Conservation (phyloP, 306 rosid species). For the Lithocarpus polystachyus region DNA sequence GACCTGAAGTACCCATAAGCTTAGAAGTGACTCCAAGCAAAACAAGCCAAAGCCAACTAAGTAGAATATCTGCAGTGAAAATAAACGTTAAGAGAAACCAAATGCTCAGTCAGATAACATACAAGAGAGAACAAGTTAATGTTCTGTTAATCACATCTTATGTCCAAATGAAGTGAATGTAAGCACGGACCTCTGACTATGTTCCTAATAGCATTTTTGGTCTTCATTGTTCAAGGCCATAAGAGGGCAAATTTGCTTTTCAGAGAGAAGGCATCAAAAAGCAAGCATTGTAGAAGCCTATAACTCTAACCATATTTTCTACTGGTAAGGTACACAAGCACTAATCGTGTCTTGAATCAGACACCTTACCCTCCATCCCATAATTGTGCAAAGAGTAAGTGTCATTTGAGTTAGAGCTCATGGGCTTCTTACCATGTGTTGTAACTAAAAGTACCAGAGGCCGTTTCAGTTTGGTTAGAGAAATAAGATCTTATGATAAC, state of each 20-base stretch:
- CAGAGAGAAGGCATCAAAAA: neutral
- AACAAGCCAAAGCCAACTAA: conserved; percentile 84
- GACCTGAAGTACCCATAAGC: conserved; percentile 13
- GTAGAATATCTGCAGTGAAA: conserved; percentile 74
- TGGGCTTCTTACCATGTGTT: too few species aligned
- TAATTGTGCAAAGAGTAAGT: too few species aligned
- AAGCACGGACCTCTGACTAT: neutral
- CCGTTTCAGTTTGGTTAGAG: too few species aligned
- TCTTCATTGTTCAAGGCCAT: neutral
- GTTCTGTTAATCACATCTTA: neutral
- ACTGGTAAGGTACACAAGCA: neutral
- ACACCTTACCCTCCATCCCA: too few species aligned
- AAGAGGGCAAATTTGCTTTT: neutral
- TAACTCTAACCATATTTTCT: neutral
- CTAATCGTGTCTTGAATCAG: too few species aligned
- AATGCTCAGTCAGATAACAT: conserved; percentile 1
- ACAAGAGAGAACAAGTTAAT: neutral
- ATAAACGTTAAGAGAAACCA: conserved; percentile 4
- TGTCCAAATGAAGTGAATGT: conserved; percentile 5
- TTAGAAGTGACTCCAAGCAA: conserved; percentile 94
- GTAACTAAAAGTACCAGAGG: too few species aligned
- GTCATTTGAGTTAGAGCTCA: too few species aligned
- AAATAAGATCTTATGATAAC: too few species aligned
- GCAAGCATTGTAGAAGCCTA: neutral
- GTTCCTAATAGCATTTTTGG: neutral